Conservation (phyloP, 2,329 filamentous ascomycete genomes). For the Apiospora koreana region DNA sequence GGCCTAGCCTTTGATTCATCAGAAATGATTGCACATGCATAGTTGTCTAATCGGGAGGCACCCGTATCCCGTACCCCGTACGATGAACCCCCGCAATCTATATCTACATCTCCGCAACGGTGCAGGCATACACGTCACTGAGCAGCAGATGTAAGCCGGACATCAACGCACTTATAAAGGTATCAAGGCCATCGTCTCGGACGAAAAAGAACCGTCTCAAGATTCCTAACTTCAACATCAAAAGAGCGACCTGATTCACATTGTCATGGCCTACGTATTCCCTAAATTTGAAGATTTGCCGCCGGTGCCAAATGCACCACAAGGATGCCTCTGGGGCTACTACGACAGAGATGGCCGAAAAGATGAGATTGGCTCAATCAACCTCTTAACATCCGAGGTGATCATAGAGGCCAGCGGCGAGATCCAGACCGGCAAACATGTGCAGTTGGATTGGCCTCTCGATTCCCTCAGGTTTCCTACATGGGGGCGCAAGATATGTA, state of each 20-base stretch:
- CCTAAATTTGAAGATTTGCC: not conserved
- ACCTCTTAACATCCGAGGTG: not conserved
- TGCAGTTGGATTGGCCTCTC: not conserved
- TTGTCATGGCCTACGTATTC: not conserved
- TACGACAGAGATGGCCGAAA: not conserved
- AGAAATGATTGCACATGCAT: not conserved
- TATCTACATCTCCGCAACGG: not conserved
- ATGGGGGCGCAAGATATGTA: not conserved
- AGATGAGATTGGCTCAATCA: not conserved
- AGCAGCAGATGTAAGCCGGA: not conserved
- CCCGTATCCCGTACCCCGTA: not conserved
- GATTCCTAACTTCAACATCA: not conserved
- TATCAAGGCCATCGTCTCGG: not conserved
- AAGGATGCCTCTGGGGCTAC: not conserved
- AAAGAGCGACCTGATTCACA: not conserved
- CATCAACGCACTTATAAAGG: not conserved
- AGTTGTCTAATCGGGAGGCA: not conserved
- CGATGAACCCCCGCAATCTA: not conserved
- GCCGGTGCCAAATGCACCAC: not conserved
- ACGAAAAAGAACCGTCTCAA: not conserved
- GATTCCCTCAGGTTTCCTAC: not conserved
- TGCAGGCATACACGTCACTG: not conserved
- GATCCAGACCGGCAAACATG: not conserved
- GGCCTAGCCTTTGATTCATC: not conserved
- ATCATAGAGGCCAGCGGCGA: not conserved